Evolutionary conservation across 1,284 basidiomycete species (phyloP), one percentile per base, ranked within the genome.

Genomic region (Ustilago trichophora): DNA sequence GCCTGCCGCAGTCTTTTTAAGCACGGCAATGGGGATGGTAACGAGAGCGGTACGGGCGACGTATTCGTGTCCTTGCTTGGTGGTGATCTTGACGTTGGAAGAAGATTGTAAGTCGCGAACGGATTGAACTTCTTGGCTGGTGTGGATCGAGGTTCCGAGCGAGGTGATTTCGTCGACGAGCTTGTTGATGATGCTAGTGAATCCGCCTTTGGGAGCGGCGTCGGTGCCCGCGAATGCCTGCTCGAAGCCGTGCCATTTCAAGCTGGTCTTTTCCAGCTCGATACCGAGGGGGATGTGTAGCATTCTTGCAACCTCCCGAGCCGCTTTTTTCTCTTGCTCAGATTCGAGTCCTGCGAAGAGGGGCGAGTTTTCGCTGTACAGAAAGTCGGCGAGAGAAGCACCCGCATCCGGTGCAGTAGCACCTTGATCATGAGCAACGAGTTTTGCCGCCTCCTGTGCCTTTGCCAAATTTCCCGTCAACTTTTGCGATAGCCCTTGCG

Each of bases 291-390:
- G 83, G 15, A 85, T 80, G 53, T 86, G 84, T 26, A 84, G 77
- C 35, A 82, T 81, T 26, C 85, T 73, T 0, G 84, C 84, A 26
- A 85, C 69, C 7, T 75, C 78, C 13, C 70, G 50, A 1, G 80
- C 82, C 0, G 80, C 69, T 13, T 62, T 36, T 34, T 85, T 85
- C 86, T 97, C 93, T 87, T 94, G 92, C 22, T 64, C 62, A 3
- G 34, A 60, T 36, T 47, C 49, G 35, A 73, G 62, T 18, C 60
- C 58, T 6, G 26, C 51, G 35, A 62, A 76, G 15, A 76, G 62
- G 2, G 77, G 57, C 26, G 83, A 83, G 6, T 51, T 35, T 16
- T 74, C n/a, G 18, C 54, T 48, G 55, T 83, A 80, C 6, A 84
- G 64, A n/a, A 76, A 81, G 8, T 76, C 77, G 3, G 83, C 82